Percentiles rank a stretch among this genome's conserved stretches.
Conservation (phyloP, 768 basidiomycete species). For the Pleurotus citrinopileatus region DNA sequence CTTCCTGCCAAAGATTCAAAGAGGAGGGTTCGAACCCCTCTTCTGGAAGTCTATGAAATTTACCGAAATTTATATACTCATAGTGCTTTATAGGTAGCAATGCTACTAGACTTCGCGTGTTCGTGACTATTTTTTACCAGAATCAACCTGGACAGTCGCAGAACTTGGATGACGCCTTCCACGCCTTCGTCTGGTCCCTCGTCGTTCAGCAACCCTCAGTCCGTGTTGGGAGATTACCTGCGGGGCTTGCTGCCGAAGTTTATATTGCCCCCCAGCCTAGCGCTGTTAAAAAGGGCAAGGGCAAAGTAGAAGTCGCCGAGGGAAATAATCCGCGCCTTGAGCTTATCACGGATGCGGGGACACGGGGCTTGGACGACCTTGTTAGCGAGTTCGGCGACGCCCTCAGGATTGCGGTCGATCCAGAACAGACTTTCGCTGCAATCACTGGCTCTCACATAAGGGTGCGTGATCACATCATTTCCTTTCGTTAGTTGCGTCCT, state of each 20-base stretch:
- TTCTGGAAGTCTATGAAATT: slow-evolving; percentile 16
- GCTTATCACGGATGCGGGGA: slow-evolving; percentile 52
- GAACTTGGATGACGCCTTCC: slow-evolving; percentile 70
- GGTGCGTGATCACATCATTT: slow-evolving; percentile 40
- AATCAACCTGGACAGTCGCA: slow-evolving; percentile 37
- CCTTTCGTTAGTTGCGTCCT: neutral
- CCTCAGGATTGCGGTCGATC: slow-evolving; percentile 73
- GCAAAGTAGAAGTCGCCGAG: slow-evolving; percentile 49
- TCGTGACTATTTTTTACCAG: slow-evolving; percentile 64
- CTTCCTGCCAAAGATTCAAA: slow-evolving; percentile 19
- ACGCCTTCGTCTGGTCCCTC: slow-evolving; percentile 79
- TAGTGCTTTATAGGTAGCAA: slow-evolving; percentile 57
- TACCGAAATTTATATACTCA: slow-evolving; percentile 13
- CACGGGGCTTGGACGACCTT: slow-evolving; percentile 55
- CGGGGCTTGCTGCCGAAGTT: slow-evolving; percentile 59
- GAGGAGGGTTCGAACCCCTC: slow-evolving; percentile 44
- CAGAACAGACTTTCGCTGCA: slow-evolving; percentile 71
- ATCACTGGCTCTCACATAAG: slow-evolving; percentile 84
- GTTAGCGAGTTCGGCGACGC: slow-evolving; percentile 54
- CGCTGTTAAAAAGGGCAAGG: slow-evolving; percentile 61
- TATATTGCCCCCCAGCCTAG: slow-evolving; percentile 77
- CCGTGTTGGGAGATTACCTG: slow-evolving; percentile 67
- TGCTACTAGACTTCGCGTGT: slow-evolving; percentile 66
- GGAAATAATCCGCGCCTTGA: slow-evolving; percentile 44
- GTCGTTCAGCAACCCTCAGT: slow-evolving; percentile 75